phyloP scores from a whole-genome alignment of 306 rosid species.

The Alnus rubra region DNA sequence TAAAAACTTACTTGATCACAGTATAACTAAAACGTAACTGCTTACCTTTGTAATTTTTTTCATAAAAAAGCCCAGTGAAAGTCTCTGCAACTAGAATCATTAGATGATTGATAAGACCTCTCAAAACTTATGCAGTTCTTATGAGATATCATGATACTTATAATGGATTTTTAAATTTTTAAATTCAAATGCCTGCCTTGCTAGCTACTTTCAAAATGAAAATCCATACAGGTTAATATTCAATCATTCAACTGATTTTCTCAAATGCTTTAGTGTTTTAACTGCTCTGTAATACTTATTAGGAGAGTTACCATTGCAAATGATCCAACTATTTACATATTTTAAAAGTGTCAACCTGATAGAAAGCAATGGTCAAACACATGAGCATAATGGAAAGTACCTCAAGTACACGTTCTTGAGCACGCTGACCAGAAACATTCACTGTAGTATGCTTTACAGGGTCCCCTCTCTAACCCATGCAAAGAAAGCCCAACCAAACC shows the following conservation, averaged over 20 bases:
- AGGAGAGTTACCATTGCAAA: not conserved
- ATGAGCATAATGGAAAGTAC: conserved; percentile 38
- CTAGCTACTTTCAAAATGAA: not conserved
- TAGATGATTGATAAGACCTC: not conserved
- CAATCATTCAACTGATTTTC: too few relatives aligned
- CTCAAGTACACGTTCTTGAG: conserved; percentile 64
- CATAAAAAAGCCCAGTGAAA: not conserved
- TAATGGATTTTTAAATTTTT: too few relatives aligned
- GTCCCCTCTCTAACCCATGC: conserved; percentile 66
- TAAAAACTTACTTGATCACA: too few relatives aligned
- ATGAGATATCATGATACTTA: not conserved
- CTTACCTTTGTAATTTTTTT: not conserved
- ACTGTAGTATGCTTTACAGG: conserved; percentile 32
- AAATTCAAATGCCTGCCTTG: not conserved
- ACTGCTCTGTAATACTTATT: not conserved
- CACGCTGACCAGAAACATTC: conserved; percentile 48
- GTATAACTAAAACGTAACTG: not conserved
- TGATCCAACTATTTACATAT: too few relatives aligned
- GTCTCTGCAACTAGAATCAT: not conserved
- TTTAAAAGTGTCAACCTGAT: too few relatives aligned
- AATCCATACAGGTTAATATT: not conserved
- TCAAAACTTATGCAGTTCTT: not conserved
- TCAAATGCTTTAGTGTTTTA: too few relatives aligned
- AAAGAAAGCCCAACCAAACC: conserved; percentile 42
- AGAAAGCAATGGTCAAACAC: conserved; percentile 2